Conservation (phyloP, 1,284 basidiomycete genomes). For the Ceratobasidium sp. region DNA sequence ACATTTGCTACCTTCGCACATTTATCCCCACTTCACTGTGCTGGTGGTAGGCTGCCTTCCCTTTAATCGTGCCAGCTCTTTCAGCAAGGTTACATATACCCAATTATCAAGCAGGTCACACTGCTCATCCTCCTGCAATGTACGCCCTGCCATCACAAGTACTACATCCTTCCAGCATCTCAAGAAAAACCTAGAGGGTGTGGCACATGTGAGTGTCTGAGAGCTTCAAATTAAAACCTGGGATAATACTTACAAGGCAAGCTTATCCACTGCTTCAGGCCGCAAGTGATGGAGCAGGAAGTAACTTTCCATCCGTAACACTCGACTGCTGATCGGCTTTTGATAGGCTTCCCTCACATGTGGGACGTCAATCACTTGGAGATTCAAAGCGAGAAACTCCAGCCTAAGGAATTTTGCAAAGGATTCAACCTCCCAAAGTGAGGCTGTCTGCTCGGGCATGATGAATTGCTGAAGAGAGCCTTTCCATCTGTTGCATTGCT, state of each 20-base stretch:
- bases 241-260: not conserved
- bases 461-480: not conserved
- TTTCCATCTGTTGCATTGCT: not conserved
- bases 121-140: not conserved
- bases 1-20: no score
- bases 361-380: not conserved
- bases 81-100: not conserved
- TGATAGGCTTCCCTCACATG: no score
- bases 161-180: not conserved
- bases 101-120: not conserved
- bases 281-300: not conserved
- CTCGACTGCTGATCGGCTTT: not conserved
- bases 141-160: not conserved
- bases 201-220: not conserved
- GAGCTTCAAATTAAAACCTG: no score
- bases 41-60: not conserved
- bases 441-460: not conserved
- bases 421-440: not conserved
- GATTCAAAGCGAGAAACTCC: not conserved
- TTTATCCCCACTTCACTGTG: no score
- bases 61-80: not conserved
- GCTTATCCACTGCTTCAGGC: not conserved
- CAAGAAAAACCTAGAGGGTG: not conserved
- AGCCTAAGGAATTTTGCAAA: not conserved
- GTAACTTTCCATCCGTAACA: not conserved